Conservation (phyloP, 352 stramenopile species). For the Phytopythium sindhum region DNA sequence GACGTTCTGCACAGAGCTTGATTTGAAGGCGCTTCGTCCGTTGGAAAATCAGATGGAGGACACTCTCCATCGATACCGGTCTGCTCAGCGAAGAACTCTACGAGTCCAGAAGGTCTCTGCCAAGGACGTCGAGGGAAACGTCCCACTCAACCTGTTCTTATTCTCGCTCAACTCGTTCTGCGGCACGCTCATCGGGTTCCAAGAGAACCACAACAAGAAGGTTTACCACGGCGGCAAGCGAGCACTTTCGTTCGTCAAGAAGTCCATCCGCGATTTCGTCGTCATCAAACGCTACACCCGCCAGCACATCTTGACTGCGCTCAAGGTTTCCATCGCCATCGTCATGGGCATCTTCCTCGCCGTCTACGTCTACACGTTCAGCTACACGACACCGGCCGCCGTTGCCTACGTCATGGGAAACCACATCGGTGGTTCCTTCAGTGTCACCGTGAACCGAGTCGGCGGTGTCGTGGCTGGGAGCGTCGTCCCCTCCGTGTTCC, state of each 20-base stretch:
- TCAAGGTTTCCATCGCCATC: conserved; percentile 61
- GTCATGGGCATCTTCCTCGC: conserved; percentile 61
- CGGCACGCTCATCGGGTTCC: conserved; percentile 68
- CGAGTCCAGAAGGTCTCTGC: conserved; percentile 44
- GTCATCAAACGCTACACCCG: conserved; percentile 38
- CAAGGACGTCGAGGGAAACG: conserved; percentile 79
- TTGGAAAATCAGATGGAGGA: conserved; percentile 70
- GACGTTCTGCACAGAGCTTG: conserved; percentile 26
- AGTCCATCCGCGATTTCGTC: conserved; percentile 49
- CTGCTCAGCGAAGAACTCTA: conserved; percentile 51
- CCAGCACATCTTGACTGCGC: conserved; percentile 33
- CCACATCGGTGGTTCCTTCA: conserved; percentile 74
- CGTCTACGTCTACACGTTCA: conserved; percentile 77
- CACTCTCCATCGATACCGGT: conserved; percentile 58
- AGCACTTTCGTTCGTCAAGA: conserved; percentile 43
- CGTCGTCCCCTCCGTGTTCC: conserved; percentile 78
- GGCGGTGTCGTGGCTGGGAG: conserved; percentile 78
- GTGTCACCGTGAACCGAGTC: conserved; percentile 79
- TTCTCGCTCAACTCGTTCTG: conserved; percentile 86
- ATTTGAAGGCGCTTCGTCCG: conserved; percentile 38
- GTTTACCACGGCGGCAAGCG: conserved; percentile 43
- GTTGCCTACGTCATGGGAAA: conserved; percentile 82
- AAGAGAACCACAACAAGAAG: conserved; percentile 62
- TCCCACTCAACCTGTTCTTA: conserved; percentile 76
- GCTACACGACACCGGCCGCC: conserved; percentile 47